Evolutionary conservation across 345 rosid species (phyloP).

Genomic region (Conringia planisiliqua): DNA sequence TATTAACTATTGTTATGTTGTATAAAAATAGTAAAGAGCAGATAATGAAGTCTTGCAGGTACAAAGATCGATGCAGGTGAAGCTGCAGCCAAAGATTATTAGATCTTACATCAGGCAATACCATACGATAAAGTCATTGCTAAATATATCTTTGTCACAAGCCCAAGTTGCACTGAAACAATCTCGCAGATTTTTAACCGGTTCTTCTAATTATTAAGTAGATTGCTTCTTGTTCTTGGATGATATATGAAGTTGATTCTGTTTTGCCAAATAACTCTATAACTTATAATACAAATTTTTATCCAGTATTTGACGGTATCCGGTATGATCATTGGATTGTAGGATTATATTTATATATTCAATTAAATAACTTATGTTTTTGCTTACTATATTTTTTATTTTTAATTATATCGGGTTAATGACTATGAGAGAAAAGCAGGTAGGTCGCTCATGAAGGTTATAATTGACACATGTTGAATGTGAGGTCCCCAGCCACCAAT

Average conservation of each 20-base stretch:
- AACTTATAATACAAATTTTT: background rate
- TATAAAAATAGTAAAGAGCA: conserved; percentile 30
- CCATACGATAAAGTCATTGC: conserved; percentile 78
- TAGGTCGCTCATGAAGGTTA: conserved; percentile 27
- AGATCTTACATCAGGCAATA: conserved; percentile 64
- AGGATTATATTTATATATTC: background rate
- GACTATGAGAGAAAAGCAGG: background rate
- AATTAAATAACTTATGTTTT: background rate
- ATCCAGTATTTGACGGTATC: background rate
- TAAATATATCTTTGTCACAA: conserved; percentile 78
- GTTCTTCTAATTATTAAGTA: background rate
- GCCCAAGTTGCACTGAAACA: conserved; percentile 85
- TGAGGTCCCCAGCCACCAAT: conserved; percentile 18
- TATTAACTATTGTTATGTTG: background rate
- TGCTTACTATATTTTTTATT: too few relatives aligned
- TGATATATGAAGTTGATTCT: background rate
- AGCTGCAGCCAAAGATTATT: conserved; percentile 77
- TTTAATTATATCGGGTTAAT: background rate
- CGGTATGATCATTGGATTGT: background rate
- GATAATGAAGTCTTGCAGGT: conserved; percentile 66
- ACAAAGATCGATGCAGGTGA: conserved; percentile 75
- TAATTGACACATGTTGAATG: conserved; percentile 24
- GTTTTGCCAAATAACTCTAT: background rate
- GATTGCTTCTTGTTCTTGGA: background rate
- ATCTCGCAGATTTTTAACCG: conserved; percentile 49